phyloP scores from a whole-genome alignment of 176 grass and related monocot species.

The Carex kokanica region DNA sequence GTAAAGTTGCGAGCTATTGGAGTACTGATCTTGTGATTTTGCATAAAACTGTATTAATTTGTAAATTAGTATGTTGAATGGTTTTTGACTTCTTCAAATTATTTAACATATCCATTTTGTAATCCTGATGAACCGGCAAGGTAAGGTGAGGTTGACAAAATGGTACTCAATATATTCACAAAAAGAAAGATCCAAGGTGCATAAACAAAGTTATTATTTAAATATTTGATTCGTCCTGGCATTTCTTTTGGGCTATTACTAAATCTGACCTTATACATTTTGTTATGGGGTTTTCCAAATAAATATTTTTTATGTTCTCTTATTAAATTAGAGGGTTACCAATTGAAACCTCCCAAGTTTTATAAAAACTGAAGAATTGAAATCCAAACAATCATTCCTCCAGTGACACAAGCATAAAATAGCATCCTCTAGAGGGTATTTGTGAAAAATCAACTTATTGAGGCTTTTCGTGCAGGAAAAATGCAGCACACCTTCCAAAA shows the following conservation, averaged over 20 bases:
- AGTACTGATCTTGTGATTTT: background rate
- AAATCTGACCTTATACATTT: background rate
- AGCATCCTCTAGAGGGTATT: background rate
- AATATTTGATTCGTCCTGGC: background rate
- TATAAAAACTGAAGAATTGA: background rate
- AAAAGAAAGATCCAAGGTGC: constrained; percentile 69
- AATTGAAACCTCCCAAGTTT: background rate
- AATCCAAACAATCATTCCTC: background rate
- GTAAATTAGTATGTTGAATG: background rate
- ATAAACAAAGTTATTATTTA: background rate
- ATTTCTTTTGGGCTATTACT: background rate
- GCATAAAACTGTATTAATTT: background rate
- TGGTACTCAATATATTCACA: constrained; percentile 80
- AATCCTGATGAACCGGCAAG: constrained; percentile 70
- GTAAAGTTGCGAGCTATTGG: background rate
- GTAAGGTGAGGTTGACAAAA: constrained; percentile 80
- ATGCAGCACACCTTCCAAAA: background rate
- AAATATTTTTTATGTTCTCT: background rate
- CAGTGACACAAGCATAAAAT: background rate
- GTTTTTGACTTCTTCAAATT: constrained; percentile 4
- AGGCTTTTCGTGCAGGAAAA: background rate
- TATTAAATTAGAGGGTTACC: background rate
- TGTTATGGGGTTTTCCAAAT: background rate
- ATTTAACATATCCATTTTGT: constrained; percentile 64
- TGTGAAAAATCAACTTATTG: background rate